Base-by-base conservation (phyloP, 192 early-diverging fungal genomes). In the Gamsiella multidivaricata region DNA sequence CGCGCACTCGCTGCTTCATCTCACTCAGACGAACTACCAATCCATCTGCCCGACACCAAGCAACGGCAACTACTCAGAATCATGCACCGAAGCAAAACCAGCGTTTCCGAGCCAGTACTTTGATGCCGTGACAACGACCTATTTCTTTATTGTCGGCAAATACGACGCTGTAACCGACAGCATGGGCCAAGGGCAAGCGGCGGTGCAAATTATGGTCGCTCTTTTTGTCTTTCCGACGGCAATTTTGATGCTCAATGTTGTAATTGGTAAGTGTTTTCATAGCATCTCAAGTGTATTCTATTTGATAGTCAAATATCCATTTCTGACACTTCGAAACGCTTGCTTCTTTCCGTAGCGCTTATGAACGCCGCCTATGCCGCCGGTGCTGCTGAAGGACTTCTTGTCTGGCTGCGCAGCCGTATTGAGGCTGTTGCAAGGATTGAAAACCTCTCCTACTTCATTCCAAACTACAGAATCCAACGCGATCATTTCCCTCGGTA, bases 201-300 rank as follows among this genome's bases (percentile, higher is more conserved):
- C 62, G 15, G 36, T 17, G 33, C 62, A 65, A 23, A 18, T 54
- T 10, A 65, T 65, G 62, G 41, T 54, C 12, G 34, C 11, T 10
- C 6, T 65, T 2, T 65, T 65, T 41, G 32, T 65, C 52, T 65
- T 65, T 54, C 37, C 54, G 3, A 65, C 62, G 2, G 62, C 51
- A 15, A 22, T 65, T 25, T 18, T 65, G 36, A 65, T 65, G 62
- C 32, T 65, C 31, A 65, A 65, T 22, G 51, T 65, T 54, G 51
- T 65, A 6, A 54, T 65, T 45, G 62, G 62, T 65, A 65, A 65
- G 61, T 10, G 20, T 36, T 39, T 47, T 56, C 34, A 3, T 31
- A n/a, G 9, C 37, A 10, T 23, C 18, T 56, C 37, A 20, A 25
- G 20, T 8, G 54, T 20, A 22, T 20, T 34, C 15, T 10, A 56